phyloP scores from a whole-genome alignment of 176 grass and related monocot species.

The Oryza brachyantha region DNA sequence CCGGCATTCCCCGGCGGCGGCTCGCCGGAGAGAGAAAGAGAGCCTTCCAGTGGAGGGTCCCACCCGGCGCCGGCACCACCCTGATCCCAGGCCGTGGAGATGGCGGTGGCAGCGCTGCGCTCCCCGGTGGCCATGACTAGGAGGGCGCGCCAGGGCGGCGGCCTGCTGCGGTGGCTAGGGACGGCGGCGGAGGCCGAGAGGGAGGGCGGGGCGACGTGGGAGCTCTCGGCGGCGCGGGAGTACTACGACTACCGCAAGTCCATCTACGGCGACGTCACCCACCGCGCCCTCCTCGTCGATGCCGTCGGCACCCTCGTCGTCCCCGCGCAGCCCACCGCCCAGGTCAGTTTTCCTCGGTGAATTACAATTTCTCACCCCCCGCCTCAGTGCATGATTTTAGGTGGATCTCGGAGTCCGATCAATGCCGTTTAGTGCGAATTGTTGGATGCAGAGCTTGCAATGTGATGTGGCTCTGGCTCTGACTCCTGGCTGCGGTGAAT shows the following conservation, averaged over 20 bases:
- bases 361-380: neutral
- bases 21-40: neutral
- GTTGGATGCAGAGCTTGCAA: neutral
- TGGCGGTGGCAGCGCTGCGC: constrained; percentile 9
- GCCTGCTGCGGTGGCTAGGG: constrained; percentile 13
- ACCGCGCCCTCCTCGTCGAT: constrained; percentile 77
- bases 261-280: constrained; percentile 79
- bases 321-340: constrained; percentile 72
- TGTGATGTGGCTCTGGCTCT: neutral
- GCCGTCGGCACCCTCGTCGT: constrained; percentile 76
- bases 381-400: neutral
- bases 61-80: neutral
- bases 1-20: neutral
- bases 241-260: constrained; percentile 80
- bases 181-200: constrained; percentile 17
- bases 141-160: neutral
- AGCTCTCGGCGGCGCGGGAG: constrained; percentile 56
- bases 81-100: neutral
- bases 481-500: neutral
- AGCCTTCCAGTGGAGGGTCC: neutral
- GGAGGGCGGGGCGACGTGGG: constrained; percentile 28
- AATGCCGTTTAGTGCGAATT: neutral
- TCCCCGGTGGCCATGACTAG: neutral
- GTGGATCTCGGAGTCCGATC: neutral
- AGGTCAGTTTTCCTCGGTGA: constrained; percentile 27